phyloP scores from a whole-genome alignment of 129 eudicot genomes.

The Flaveria robusta region DNA sequence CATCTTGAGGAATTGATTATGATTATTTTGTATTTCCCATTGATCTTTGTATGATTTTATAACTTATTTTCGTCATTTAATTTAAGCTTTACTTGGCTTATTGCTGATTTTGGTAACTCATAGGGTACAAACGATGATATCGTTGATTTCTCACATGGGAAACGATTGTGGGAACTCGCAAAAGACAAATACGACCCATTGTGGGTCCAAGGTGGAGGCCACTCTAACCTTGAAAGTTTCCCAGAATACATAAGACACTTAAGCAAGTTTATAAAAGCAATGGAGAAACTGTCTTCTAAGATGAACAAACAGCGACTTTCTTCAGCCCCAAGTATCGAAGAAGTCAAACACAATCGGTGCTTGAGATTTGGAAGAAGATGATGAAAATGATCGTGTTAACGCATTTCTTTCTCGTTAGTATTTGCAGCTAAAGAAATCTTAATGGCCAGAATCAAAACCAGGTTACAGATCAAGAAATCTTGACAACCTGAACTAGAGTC shows the following conservation, averaged over 20 bases:
- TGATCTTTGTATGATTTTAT: no score
- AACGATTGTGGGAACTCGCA: constrained; percentile 94
- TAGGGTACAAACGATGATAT: constrained; percentile 90
- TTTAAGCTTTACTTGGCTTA: background rate
- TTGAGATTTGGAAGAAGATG: constrained; percentile 62
- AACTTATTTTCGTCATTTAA: no score
- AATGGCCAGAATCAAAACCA: constrained; percentile 5
- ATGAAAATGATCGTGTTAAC: background rate
- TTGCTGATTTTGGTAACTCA: background rate
- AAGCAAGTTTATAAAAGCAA: constrained; percentile 70
- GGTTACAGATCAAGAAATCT: constrained; percentile 1
- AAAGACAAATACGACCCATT: constrained; percentile 86
- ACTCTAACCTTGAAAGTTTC: constrained; percentile 87
- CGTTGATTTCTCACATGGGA: constrained; percentile 89
- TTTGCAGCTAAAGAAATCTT: constrained; percentile 2
- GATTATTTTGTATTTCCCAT: no score
- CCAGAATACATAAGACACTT: constrained; percentile 89
- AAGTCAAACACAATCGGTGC: constrained; percentile 74
- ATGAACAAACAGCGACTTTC: constrained; percentile 43
- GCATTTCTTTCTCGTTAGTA: background rate
- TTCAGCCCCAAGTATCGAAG: constrained; percentile 47
- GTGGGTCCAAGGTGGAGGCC: constrained; percentile 98
- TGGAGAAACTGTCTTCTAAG: constrained; percentile 80
- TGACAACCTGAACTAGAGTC: constrained; percentile 16
- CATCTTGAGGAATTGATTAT: no score